Conservation (phyloP, 768 basidiomycete species). For the Trametes coccinea region DNA sequence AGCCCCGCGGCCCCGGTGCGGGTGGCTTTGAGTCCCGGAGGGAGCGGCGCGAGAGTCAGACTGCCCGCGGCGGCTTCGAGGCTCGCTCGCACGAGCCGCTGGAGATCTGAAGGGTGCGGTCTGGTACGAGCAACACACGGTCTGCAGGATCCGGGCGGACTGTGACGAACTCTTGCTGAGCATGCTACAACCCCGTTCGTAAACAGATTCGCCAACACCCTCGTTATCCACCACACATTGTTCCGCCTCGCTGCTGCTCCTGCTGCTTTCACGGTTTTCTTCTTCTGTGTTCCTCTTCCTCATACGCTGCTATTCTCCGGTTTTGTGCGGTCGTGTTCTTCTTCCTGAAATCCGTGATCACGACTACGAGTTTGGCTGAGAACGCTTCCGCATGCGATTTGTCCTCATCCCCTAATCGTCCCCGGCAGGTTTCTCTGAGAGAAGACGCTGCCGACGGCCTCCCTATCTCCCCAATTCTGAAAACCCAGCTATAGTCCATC, state of each 20-base stretch:
- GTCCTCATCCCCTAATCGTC: slow-evolving; percentile 5
- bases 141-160: slow-evolving; percentile 8
- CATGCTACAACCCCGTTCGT: slow-evolving; percentile 18
- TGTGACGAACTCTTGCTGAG: slow-evolving; percentile 8
- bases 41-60: slow-evolving; percentile 51
- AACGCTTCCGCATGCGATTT: slow-evolving; percentile 10
- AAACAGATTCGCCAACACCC: slow-evolving; percentile 23
- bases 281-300: neutral
- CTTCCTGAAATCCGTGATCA: neutral
- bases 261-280: slow-evolving; percentile 9
- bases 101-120: slow-evolving; percentile 57
- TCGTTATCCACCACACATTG: slow-evolving; percentile 7
- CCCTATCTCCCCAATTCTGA: slow-evolving; percentile 1
- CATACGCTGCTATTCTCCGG: slow-evolving; percentile 12
- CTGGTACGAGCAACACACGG: neutral
- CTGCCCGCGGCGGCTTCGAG: slow-evolving; percentile 69
- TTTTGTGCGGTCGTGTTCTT: neutral
- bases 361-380: neutral
- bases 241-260: too few species aligned
- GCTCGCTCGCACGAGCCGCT: slow-evolving; percentile 84
- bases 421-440: slow-evolving; percentile 16
- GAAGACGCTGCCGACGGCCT: slow-evolving; percentile 2
- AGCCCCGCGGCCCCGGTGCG: slow-evolving; percentile 81
- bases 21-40: slow-evolving; percentile 70
- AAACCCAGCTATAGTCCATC: slow-evolving; percentile 2